Evolutionary conservation across 768 basidiomycete species (phyloP).

Genomic region (Suillus plorans): DNA sequence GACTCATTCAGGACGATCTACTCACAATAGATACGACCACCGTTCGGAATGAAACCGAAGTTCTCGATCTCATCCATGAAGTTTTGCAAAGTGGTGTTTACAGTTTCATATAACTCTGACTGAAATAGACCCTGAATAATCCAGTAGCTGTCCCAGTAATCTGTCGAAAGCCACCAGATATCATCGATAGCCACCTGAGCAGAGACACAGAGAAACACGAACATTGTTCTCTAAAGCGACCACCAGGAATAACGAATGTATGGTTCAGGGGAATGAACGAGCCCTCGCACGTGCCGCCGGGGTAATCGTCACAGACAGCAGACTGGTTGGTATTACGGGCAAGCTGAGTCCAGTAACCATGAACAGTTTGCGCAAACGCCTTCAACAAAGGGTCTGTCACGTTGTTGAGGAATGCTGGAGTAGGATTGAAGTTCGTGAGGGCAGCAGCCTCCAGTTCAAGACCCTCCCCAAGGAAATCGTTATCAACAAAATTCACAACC

Average conservation of each 20-base stretch:
- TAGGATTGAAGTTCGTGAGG: slow-evolving; percentile 59
- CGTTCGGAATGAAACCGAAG: slow-evolving; percentile 93
- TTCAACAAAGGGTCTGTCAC: slow-evolving; percentile 67
- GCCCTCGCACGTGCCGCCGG: slow-evolving; percentile 66
- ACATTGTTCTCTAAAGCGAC: slow-evolving; percentile 84
- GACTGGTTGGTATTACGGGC: slow-evolving; percentile 73
- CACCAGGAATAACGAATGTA: slow-evolving; percentile 88
- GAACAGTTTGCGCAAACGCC: slow-evolving; percentile 76
- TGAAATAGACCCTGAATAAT: slow-evolving; percentile 84
- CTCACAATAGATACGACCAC: slow-evolving; percentile 86
- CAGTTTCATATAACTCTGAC: slow-evolving; percentile 71
- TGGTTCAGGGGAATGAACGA: slow-evolving; percentile 88
- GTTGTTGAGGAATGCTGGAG: slow-evolving; percentile 68
- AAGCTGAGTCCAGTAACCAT: slow-evolving; percentile 82
- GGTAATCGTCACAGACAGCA: slow-evolving; percentile 54
- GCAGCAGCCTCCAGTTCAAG: slow-evolving; percentile 68
- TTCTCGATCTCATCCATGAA: slow-evolving; percentile 91
- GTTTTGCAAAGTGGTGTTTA: slow-evolving; percentile 80
- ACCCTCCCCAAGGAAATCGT: slow-evolving; percentile 82
- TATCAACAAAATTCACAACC: slow-evolving; percentile 68
- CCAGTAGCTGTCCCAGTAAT: slow-evolving; percentile 79
- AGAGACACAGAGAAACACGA: slow-evolving; percentile 32
- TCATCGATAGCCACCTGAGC: neutral
- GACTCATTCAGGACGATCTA: neutral
- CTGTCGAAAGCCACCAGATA: slow-evolving; percentile 25